These are phyloP conservation scores for Nicotiana sylvestris DNA, from an alignment of 257 asterid genomes.

Conservation along the genomic window DNA sequence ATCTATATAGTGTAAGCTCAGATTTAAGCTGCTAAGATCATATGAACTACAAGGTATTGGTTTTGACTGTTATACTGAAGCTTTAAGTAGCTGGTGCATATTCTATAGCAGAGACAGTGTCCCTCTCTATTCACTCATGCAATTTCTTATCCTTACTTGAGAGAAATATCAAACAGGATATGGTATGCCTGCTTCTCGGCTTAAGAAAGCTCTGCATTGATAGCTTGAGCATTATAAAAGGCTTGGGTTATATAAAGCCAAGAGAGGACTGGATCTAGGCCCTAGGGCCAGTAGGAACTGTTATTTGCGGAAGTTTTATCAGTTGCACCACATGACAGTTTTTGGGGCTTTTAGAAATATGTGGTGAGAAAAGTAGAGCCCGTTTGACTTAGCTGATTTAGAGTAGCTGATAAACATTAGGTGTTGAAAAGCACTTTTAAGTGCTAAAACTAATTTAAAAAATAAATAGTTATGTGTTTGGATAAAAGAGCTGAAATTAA, in stretches of 20 bases:
- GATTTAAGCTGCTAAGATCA: neutral
- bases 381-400: too few relatives aligned
- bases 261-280: slow-evolving; percentile 1
- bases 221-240: neutral
- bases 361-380: neutral
- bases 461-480: too few relatives aligned
- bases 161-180: neutral
- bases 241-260: neutral
- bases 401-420: too few relatives aligned
- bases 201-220: neutral
- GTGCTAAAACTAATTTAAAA: too few relatives aligned
- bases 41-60: neutral
- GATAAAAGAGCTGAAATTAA: too few relatives aligned
- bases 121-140: neutral
- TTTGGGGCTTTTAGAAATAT: neutral
- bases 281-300: neutral
- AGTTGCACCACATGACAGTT: neutral
- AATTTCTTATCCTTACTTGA: neutral
- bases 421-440: too few relatives aligned
- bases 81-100: neutral
- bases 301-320: neutral
- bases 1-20: neutral
- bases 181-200: neutral
- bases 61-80: neutral
- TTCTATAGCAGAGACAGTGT: neutral